Percentiles rank a stretch among this genome's conserved stretches.
phyloP scores from a whole-genome alignment of 495 filamentous ascomycete species.

The Aspergillus carlsbadensis region DNA sequence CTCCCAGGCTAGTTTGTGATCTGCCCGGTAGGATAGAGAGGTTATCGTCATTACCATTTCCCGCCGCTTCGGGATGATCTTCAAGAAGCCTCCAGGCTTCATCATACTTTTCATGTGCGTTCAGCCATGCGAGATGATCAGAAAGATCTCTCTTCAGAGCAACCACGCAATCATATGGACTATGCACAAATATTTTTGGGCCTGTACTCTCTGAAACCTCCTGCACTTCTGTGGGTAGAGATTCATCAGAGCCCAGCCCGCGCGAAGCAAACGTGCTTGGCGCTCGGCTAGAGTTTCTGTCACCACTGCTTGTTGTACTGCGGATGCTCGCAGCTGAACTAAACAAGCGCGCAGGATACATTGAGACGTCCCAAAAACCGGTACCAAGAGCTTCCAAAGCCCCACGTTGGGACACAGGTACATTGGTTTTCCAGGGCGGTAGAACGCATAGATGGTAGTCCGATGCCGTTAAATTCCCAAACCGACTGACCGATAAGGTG shows the following conservation, averaged over 20 bases:
- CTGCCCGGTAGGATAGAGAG: constrained; percentile 53
- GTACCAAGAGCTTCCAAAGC: constrained; percentile 65
- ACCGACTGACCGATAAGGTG: constrained; percentile 77
- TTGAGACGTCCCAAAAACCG: constrained; percentile 73
- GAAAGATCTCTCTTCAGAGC: constrained; percentile 79
- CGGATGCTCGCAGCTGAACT: constrained; percentile 81
- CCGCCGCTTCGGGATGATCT: constrained; percentile 64
- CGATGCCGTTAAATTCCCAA: constrained; percentile 78
- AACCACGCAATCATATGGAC: constrained; percentile 90
- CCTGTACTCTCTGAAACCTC: constrained; percentile 59
- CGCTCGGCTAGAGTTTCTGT: constrained; percentile 47
- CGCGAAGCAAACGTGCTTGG: constrained; percentile 43
- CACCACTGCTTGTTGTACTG: constrained; percentile 65
- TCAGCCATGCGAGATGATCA: constrained; percentile 82
- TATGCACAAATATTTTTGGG: constrained; percentile 92
- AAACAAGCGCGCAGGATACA: constrained; percentile 82
- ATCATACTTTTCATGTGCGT: constrained; percentile 74
- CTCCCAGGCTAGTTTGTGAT: constrained; percentile 58
- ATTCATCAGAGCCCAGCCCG: constrained; percentile 26
- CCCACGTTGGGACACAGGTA: constrained; percentile 60
- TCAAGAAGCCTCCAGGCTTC: constrained; percentile 87
- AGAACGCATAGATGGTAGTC: constrained; percentile 90
- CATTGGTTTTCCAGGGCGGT: constrained; percentile 65
- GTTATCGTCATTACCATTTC: constrained; percentile 51
- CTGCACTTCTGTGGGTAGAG: constrained; percentile 39